phyloP scores from a whole-genome alignment of 805 yeast genomes.

The Ogataea methanolica region DNA sequence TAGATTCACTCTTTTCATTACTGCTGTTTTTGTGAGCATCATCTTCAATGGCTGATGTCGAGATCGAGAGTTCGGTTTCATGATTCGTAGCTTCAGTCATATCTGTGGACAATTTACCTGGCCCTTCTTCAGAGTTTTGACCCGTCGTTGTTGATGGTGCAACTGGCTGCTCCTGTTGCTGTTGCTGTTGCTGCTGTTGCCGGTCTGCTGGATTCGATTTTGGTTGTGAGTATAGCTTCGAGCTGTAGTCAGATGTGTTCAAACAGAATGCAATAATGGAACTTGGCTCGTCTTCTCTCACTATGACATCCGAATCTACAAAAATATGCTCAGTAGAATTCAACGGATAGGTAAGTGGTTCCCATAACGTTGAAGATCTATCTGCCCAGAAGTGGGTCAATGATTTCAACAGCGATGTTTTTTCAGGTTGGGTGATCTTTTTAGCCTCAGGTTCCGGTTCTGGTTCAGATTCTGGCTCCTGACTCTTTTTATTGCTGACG shows the following conservation, averaged over 20 bases:
- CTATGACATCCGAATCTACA: conserved; percentile 89
- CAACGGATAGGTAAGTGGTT: conserved; percentile 81
- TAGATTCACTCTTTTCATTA: not conserved
- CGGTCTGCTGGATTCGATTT: conserved; percentile 10
- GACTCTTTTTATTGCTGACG: too few relatives aligned
- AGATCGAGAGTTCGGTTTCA: too few relatives aligned
- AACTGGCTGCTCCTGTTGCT: not conserved
- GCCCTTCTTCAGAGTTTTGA: too few relatives aligned
- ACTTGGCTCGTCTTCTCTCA: conserved; percentile 95
- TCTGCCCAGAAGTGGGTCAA: conserved; percentile 96
- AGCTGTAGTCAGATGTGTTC: conserved; percentile 74
- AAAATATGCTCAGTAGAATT: conserved; percentile 81
- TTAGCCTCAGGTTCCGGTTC: conserved; percentile 4
- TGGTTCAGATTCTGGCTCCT: not conserved
- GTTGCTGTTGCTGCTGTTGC: conserved; percentile 17
- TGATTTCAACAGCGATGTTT: conserved; percentile 73
- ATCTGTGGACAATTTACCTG: not conserved
- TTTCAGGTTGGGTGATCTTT: conserved; percentile 49
- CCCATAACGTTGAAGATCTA: conserved; percentile 93
- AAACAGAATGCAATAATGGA: conserved; percentile 91
- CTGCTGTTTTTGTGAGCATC: not conserved
- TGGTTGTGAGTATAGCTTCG: conserved; percentile 31
- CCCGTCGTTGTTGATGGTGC: not conserved
- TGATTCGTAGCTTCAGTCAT: not conserved
- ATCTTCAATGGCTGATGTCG: not conserved